Evolutionary conservation across 495 filamentous ascomycete genomes (phyloP).

Genomic region (Gamarada debralockiae): DNA sequence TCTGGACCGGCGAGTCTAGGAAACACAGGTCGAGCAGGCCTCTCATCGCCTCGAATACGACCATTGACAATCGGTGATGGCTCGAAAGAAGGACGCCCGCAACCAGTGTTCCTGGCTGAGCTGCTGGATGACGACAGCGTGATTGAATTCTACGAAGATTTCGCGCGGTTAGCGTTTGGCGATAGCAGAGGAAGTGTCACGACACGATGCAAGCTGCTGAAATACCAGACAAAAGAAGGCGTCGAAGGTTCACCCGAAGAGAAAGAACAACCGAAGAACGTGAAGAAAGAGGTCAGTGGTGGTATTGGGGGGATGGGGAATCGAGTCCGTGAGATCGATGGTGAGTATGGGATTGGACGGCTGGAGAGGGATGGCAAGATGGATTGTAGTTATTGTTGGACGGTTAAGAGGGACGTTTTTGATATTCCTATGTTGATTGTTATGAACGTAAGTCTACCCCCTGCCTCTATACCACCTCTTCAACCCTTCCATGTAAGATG

Average conservation of each 20-base stretch:
- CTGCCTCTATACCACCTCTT: background rate
- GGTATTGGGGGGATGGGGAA: conserved; percentile 44
- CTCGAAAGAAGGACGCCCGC: conserved; percentile 38
- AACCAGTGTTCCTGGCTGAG: conserved; percentile 86
- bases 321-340: conserved; percentile 59
- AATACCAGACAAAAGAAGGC: conserved; percentile 68
- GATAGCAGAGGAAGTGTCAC: conserved; percentile 81
- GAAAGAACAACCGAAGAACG: conserved; percentile 31
- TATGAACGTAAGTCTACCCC: conserved; percentile 74
- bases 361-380: conserved; percentile 87
- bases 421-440: conserved; percentile 98
- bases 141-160: conserved; percentile 94
- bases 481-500: too few species aligned
- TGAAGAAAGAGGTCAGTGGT: conserved; percentile 34
- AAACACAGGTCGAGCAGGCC: conserved; percentile 33
- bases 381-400: conserved; percentile 94
- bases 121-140: conserved; percentile 91
- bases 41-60: conserved; percentile 42
- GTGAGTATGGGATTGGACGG: conserved; percentile 71
- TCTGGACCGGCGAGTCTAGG: conserved; percentile 31
- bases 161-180: conserved; percentile 83
- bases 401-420: conserved; percentile 93
- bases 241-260: conserved; percentile 35
- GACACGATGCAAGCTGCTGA: conserved; percentile 80
- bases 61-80: conserved; percentile 30